Evolutionary conservation across 2,329 filamentous ascomycete genomes (phyloP).

Genomic region (Aspergillus caelatus): DNA sequence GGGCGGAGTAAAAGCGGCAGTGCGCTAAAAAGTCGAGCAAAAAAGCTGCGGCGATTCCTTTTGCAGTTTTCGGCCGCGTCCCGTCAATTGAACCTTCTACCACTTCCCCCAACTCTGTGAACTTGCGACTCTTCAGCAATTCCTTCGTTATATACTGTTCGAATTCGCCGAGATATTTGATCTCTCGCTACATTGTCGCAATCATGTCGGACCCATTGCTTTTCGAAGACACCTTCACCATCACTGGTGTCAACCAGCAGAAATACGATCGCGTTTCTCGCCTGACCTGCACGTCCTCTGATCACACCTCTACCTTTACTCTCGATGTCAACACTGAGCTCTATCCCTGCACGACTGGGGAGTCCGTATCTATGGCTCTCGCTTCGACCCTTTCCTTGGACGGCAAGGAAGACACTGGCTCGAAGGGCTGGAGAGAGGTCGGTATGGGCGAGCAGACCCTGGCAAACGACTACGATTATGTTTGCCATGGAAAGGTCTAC

Average conservation of each 20-base stretch:
- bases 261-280: conserved; percentile 97
- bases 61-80: conserved; percentile 7
- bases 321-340: conserved; percentile 95
- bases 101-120: background rate
- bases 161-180: background rate
- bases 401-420: conserved; percentile 73
- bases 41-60: conserved; percentile 24
- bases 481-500: conserved; percentile 56
- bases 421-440: conserved; percentile 74
- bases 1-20: conserved; percentile 27
- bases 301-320: conserved; percentile 73
- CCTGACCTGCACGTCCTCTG: conserved; percentile 73
- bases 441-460: conserved; percentile 60
- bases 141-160: background rate
- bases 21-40: conserved; percentile 26
- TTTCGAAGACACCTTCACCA: conserved; percentile 88
- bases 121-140: background rate
- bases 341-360: conserved; percentile 74
- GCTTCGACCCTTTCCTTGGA: conserved; percentile 86
- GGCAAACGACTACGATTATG: conserved; percentile 55
- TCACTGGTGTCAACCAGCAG: conserved; percentile 75
- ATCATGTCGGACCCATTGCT: conserved; percentile 83
- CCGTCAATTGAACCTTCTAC: conserved; percentile 3
- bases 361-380: conserved; percentile 77
- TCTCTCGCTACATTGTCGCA: conserved; percentile 36